These are phyloP conservation scores for Schizosaccharomyces lindneri DNA, from an alignment of 805 yeast species.

Conservation along the genomic window DNA sequence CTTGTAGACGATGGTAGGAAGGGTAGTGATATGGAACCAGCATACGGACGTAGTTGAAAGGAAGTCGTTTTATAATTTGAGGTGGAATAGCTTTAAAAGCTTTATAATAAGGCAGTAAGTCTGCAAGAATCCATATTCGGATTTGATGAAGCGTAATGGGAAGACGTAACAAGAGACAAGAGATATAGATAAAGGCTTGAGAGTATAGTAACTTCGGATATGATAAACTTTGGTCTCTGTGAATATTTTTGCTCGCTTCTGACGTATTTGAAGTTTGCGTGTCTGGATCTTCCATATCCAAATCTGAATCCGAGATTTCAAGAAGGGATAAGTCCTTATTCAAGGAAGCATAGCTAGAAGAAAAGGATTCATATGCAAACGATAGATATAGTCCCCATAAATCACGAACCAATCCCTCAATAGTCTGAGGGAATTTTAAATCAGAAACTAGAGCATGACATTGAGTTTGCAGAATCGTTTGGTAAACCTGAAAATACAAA, in stretches of 20 bases:
- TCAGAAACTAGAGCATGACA: constrained; percentile 17
- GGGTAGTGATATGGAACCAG: background rate
- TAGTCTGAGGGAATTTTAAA: constrained; percentile 8
- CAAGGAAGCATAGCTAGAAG: background rate
- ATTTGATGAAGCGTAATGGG: background rate
- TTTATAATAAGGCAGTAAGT: background rate
- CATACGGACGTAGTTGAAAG: background rate
- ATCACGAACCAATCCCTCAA: constrained; percentile 7
- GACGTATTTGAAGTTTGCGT: background rate
- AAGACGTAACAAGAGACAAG: background rate
- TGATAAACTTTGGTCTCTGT: background rate
- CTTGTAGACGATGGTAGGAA: background rate
- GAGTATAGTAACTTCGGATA: background rate
- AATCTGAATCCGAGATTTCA: background rate
- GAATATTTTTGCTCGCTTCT: background rate
- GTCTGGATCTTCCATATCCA: background rate
- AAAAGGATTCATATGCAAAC: background rate
- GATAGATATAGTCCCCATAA: constrained; percentile 8
- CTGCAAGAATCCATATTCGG: background rate
- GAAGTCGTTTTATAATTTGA: background rate
- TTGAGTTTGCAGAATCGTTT: constrained; percentile 26
- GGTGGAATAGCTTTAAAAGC: background rate
- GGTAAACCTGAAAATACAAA: constrained; percentile 23
- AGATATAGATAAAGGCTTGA: background rate
- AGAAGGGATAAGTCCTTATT: background rate